These are phyloP conservation scores for Tolypocladium tundrense DNA, from an alignment of 2,329 filamentous ascomycete species.

Conservation along the genomic window DNA sequence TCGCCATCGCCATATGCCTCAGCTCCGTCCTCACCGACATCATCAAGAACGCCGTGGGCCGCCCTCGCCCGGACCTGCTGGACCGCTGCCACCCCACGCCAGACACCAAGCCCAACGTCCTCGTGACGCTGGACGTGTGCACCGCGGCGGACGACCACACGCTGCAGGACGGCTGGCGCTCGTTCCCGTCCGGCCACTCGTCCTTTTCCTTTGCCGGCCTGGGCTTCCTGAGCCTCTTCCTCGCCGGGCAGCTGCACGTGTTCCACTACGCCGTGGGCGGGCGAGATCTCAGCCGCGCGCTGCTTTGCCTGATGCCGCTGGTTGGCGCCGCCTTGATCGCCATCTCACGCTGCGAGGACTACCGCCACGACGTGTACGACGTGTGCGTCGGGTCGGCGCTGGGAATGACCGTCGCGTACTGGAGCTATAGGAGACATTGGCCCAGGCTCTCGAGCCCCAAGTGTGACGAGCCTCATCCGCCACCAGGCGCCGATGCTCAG, in stretches of 20 bases:
- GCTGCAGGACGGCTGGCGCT: conserved; percentile 75
- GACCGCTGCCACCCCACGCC: conserved; percentile 67
- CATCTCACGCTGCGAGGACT: conserved; percentile 59
- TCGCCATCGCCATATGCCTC: conserved; percentile 66
- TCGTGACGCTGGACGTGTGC: conserved; percentile 61
- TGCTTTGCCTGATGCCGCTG: conserved; percentile 48
- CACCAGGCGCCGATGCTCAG: conserved; percentile 26
- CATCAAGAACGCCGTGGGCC: conserved; percentile 78
- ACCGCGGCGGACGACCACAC: conserved; percentile 58
- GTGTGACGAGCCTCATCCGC: conserved; percentile 48
- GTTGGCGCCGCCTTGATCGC: conserved; percentile 57
- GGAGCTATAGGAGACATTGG: conserved; percentile 57
- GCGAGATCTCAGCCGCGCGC: conserved; percentile 43
- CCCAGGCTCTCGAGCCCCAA: conserved; percentile 39
- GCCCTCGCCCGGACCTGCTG: conserved; percentile 53
- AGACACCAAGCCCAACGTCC: conserved; percentile 34
- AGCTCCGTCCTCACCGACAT: conserved; percentile 79
- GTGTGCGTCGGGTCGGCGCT: conserved; percentile 51
- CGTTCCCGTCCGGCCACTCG: conserved; percentile 72
- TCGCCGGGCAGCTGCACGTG: conserved; percentile 56
- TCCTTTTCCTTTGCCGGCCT: conserved; percentile 72
- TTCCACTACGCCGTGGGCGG: conserved; percentile 34
- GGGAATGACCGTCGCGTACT: conserved; percentile 50
- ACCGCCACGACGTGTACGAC: conserved; percentile 62
- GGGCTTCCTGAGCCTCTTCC: conserved; percentile 61